phyloP scores from a whole-genome alignment of 352 stramenopile species.

The Thraustochytrium sp. region DNA sequence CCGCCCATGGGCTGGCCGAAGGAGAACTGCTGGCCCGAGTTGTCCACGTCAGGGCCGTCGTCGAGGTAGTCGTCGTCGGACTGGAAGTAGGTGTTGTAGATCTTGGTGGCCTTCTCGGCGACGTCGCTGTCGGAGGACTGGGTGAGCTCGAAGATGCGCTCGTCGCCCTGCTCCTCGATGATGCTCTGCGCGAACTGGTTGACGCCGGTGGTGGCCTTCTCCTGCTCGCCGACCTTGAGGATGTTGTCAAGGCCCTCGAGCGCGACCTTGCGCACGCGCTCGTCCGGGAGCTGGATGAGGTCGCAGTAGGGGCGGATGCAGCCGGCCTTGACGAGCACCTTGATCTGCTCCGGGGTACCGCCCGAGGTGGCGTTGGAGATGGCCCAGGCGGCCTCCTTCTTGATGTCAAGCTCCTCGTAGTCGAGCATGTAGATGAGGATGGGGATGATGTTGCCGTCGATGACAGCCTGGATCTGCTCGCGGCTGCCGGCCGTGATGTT shows the following conservation, averaged over 20 bases:
- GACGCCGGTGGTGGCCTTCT: neutral
- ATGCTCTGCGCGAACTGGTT: constrained; percentile 22
- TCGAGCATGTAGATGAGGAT: constrained; percentile 90
- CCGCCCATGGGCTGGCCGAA: too few species aligned
- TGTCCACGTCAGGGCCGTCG: neutral
- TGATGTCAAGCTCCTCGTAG: constrained; percentile 96
- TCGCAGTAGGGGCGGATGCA: constrained; percentile 96
- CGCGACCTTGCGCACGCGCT: constrained; percentile 96
- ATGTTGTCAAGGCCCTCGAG: constrained; percentile 99
- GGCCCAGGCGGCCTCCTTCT: constrained; percentile 97
- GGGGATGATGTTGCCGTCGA: constrained; percentile 94
- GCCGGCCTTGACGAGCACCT: constrained; percentile 88
- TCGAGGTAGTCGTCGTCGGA: constrained; percentile 27
- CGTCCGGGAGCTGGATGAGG: constrained; percentile 88
- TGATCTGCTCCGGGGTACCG: constrained; percentile 81
- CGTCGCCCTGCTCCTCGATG: constrained; percentile 7
- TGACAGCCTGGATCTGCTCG: constrained; percentile 96
- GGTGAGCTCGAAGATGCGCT: constrained; percentile 12
- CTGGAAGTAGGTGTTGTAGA: constrained; percentile 24
- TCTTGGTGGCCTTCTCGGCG: constrained; percentile 31
- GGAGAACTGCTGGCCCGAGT: constrained; percentile 1
- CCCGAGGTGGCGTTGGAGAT: constrained; percentile 95
- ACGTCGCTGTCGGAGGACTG: neutral
- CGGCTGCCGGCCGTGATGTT: constrained; percentile 99
- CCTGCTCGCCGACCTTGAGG: constrained; percentile 58